Evolutionary conservation across 768 basidiomycete species (phyloP), one percentile per base, ranked within the genome.

Genomic region (Leccinum subtestaceum): DNA sequence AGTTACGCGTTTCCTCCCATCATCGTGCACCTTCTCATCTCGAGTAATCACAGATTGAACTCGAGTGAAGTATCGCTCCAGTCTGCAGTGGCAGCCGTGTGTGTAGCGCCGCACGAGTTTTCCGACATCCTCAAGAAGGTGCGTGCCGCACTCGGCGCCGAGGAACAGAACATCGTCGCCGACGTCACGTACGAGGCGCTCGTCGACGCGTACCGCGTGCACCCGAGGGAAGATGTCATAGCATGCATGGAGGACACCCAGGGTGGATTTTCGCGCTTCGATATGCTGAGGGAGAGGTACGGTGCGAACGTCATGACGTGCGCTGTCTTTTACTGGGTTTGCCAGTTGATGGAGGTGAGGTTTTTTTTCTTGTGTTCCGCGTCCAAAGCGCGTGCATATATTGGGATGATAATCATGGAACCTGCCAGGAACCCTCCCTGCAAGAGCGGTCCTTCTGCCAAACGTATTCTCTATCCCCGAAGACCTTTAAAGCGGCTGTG

Each of bases 261-360:
- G 61, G 61, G 49, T 3, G 63, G 53, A 0, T 52, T 73, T 19
- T 64, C 63, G 4, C 55, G 25, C 2, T 36, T 57, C n/a, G 38
- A 60, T 2, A 23, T 66, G 27, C 23, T 73, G 10, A 68, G 53
- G 52, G 55, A 64, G 11, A 61, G 47, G 29, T 56, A 73, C 23
- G 63, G 69, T n/a, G 43, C 48, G 0, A 53, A 56, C 36, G 58
- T 67, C 13, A 67, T 78, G 23, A 72, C 65, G 47, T 77, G 74
- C 47, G 76, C 75, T 3, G 64, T 82, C 2, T 84, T 81, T 64
- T 77, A 73, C 54, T 84, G 81, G 82, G 72, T 77, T 2, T 79
- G 72, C 49, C 74, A 74, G 40, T 52, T 74, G 36, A 66, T 76
- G 27, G 75, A 76, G 65, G 81, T 81, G 40, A 43, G 55, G 0